Conservation (phyloP, 768 basidiomycete genomes). For the Rubroboletus pulcherrimus region DNA sequence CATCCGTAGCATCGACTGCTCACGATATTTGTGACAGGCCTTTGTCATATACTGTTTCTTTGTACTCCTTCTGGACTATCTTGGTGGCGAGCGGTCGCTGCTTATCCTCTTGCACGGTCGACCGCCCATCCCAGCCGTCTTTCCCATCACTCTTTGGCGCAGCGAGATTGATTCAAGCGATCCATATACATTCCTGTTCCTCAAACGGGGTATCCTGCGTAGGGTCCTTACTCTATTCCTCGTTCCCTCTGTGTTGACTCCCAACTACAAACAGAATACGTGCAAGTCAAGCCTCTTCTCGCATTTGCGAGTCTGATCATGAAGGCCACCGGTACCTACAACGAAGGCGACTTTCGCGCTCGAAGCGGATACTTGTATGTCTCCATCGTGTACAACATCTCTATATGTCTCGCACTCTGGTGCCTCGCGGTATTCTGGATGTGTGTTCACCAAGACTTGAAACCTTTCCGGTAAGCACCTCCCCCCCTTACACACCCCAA, state of each 20-base stretch:
- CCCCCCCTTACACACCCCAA: background rate
- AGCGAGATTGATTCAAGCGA: conserved; percentile 90
- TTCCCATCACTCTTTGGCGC: conserved; percentile 81
- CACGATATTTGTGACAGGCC: conserved; percentile 44
- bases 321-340: conserved; percentile 82
- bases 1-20: background rate
- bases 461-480: conserved; percentile 70
- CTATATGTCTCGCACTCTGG: conserved; percentile 77
- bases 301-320: conserved; percentile 81
- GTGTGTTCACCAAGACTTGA: conserved; percentile 82
- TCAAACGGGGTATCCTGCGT: conserved; percentile 97
- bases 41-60: conserved; percentile 96
- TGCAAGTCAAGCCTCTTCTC: conserved; percentile 90
- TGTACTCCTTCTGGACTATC: conserved; percentile 72
- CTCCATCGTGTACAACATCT: conserved; percentile 79
- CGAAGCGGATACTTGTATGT: conserved; percentile 91
- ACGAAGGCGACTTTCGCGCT: conserved; percentile 82
- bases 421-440: conserved; percentile 98
- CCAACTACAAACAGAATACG: conserved; percentile 69
- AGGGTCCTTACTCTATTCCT: conserved; percentile 12
- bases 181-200: conserved; percentile 88
- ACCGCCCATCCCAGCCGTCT: conserved; percentile 81
- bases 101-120: conserved; percentile 90
- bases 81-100: conserved; percentile 91
- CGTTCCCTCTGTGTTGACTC: background rate